Evolutionary conservation across 106 monocot species (phyloP).

Genomic region (Acorus calamus): DNA sequence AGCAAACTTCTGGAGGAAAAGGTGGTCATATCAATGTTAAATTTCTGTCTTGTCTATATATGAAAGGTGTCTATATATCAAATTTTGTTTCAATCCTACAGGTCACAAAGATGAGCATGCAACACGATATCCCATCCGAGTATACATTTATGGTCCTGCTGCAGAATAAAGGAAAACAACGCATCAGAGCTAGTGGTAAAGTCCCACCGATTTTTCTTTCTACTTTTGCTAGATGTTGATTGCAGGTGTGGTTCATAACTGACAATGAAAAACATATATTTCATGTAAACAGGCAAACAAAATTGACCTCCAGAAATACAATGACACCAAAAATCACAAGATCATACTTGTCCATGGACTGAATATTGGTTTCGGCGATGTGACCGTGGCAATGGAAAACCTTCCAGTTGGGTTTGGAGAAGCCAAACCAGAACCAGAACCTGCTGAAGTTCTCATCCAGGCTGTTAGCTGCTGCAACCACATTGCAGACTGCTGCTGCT

Average conservation of each 20-base stretch:
- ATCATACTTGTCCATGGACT: conserved; percentile 10
- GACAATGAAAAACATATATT: neutral
- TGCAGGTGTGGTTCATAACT: neutral
- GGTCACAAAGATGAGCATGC: conserved; percentile 53
- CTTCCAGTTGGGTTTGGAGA: conserved; percentile 32
- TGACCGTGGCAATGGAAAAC: conserved; percentile 51
- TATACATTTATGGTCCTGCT: conserved; percentile 48
- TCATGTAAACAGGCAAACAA: conserved; percentile 34
- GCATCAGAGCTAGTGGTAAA: conserved; percentile 26
- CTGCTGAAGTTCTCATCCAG: conserved; percentile 22
- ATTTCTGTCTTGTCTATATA: no score
- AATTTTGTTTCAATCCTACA: conserved; percentile 11
- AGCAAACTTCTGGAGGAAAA: conserved; percentile 67
- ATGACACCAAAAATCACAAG: conserved; percentile 6
- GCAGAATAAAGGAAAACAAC: conserved; percentile 20
- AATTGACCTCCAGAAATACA: conserved; percentile 13
- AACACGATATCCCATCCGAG: conserved; percentile 53
- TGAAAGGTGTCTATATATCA: no score
- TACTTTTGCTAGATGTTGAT: no score
- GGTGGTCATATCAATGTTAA: conserved; percentile 12
- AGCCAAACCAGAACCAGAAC: conserved; percentile 14
- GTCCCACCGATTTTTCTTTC: no score
- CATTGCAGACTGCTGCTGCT: conserved; percentile 54
- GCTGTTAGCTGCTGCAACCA: conserved; percentile 55
- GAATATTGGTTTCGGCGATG: conserved; percentile 58